Conservation (phyloP, 306 rosid genomes). For the Vigna unguiculata region DNA sequence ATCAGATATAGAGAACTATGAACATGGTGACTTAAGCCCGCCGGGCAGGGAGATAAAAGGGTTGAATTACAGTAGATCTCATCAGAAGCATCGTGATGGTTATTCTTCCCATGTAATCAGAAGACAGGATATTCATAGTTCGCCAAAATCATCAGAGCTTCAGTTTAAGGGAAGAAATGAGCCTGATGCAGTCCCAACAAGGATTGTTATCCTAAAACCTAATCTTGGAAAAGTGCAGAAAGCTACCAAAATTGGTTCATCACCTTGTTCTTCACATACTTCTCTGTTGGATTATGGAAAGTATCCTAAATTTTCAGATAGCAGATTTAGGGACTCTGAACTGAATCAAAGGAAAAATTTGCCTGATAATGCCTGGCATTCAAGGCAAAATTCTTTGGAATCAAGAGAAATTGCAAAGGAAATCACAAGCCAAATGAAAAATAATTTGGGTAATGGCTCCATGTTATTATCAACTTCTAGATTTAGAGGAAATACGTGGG, state of each 20-base stretch:
- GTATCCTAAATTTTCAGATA: neutral
- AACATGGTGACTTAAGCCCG: slow-evolving; percentile 42
- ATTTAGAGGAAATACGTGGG: slow-evolving; percentile 63
- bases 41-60: slow-evolving; percentile 47
- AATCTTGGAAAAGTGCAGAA: slow-evolving; percentile 65
- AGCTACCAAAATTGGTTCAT: slow-evolving; percentile 43
- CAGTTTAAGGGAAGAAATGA: slow-evolving; percentile 44
- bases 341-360: neutral
- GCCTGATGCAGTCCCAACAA: slow-evolving; percentile 58
- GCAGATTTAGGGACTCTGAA: slow-evolving; percentile 13
- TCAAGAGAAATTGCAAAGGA: slow-evolving; percentile 78
- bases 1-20: slow-evolving; percentile 50
- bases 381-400: slow-evolving; percentile 60
- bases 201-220: slow-evolving; percentile 82
- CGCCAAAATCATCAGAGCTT: slow-evolving; percentile 48
- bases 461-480: slow-evolving; percentile 53
- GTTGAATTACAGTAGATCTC: slow-evolving; percentile 49
- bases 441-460: slow-evolving; percentile 44
- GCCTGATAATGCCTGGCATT: slow-evolving; percentile 39
- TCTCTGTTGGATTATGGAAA: slow-evolving; percentile 10
- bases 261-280: slow-evolving; percentile 59
- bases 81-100: slow-evolving; percentile 51
- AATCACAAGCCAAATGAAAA: slow-evolving; percentile 72
- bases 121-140: slow-evolving; percentile 42
- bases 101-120: slow-evolving; percentile 45